phyloP scores from a whole-genome alignment of 306 rosid species.

The Coriaria nepalensis region DNA sequence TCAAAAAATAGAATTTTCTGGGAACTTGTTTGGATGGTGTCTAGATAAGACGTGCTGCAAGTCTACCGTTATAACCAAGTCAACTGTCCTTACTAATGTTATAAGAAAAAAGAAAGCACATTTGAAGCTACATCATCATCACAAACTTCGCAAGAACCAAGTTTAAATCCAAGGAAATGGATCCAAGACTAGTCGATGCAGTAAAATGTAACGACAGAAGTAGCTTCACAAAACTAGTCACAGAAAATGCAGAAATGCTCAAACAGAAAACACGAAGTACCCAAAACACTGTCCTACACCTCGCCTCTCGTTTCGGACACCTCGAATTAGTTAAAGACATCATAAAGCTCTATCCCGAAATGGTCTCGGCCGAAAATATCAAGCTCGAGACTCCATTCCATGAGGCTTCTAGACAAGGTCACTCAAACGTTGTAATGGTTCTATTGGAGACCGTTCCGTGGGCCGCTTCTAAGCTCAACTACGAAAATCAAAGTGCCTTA shows the following conservation, averaged over 20 bases:
- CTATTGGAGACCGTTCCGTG: conserved; percentile 33
- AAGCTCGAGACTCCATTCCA: conserved; percentile 47
- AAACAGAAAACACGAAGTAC: conserved; percentile 28
- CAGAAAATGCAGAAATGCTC: conserved; percentile 28
- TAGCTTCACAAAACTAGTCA: conserved; percentile 22
- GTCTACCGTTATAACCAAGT: too few species aligned
- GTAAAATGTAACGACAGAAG: conserved; percentile 24
- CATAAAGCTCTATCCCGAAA: conserved; percentile 32
- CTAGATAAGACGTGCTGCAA: too few species aligned
- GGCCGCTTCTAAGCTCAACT: conserved; percentile 29
- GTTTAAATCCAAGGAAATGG: too few species aligned
- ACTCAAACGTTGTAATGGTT: conserved; percentile 22
- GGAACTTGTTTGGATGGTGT: too few species aligned
- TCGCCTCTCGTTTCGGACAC: conserved; percentile 46
- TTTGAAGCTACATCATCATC: too few species aligned
- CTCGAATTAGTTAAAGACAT: conserved; percentile 33
- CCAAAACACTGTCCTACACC: conserved; percentile 44
- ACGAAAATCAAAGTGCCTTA: conserved; percentile 22
- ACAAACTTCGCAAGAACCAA: too few species aligned
- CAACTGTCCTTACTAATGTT: too few species aligned
- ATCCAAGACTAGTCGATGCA: conserved; percentile 32
- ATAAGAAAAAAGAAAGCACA: too few species aligned
- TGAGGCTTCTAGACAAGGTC: conserved; percentile 41
- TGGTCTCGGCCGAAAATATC: conserved; percentile 29
- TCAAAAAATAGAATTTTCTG: too few species aligned